Base-by-base conservation (phyloP, 495 filamentous ascomycete genomes). In the Aspergillus leporis region DNA sequence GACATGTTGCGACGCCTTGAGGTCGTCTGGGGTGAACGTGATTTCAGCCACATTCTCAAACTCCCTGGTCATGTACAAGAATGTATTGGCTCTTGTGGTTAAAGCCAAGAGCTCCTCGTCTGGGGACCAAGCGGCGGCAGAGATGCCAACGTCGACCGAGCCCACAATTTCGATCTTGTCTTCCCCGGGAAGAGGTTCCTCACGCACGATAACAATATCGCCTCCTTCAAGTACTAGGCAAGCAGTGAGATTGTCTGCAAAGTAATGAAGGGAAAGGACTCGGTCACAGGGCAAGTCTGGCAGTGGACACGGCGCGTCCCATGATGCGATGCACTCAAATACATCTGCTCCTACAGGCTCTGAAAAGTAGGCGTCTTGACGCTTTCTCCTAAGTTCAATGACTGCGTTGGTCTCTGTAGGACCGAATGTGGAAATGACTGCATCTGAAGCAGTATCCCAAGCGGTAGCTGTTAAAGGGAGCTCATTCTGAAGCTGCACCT, bases 161-260 rank as follows among this genome's bases (percentile, higher is more conserved):
- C 95, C 94, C 63, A 97, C 81, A 60, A 97, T 98, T 70, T 97
- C 94, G 60, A 97, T 90, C 64, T 90, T 87, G 36, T 88, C 87
- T 70, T 88, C 83, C 51, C 78, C 82, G 21, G 76, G 74, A n/a
- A 84, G 70, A 41, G 90, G 86, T 51, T 90, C 84, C 68, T 96
- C 92, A 52, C 85, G 81, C 40, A 98, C 88, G 61, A 91, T 77
- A 51, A 96, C 76, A 63, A 98, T 92, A 74, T 98, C 92, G 49
- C 94, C 94, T 38, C 90, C 90, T 60, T 89, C 89, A n/a, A 98
- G 74, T 56, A 97, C 84, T 43, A 98, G 75, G 70, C 88, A 92
- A 65, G 86, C 84, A 40, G 86, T 90, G 52, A 83, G 66, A 51
- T 83, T 88, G 68, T 96, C 94, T 32, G 85, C 82, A 72, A 96